These are phyloP conservation scores for Raphanus raphanistrum DNA, from an alignment of 345 rosid genomes.

Conservation along the genomic window DNA sequence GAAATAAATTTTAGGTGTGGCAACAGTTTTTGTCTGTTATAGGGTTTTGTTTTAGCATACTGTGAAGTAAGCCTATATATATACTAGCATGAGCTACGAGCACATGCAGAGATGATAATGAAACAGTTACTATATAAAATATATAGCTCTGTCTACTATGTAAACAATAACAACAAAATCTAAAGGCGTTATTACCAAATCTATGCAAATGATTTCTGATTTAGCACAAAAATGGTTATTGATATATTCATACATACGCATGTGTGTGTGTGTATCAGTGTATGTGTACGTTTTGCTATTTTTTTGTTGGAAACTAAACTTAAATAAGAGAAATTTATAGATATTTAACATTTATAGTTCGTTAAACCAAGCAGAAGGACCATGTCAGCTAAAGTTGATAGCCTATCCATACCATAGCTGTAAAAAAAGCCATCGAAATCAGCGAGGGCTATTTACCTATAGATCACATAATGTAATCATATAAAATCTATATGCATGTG, in stretches of 20 bases:
- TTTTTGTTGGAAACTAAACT: slow-evolving; percentile 3
- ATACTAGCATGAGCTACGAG: not conserved
- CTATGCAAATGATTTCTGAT: not conserved
- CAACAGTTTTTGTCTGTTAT: not conserved
- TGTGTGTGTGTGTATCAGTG: not conserved
- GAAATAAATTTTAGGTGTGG: not conserved
- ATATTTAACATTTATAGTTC: slow-evolving; percentile 17
- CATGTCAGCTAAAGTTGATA: slow-evolving; percentile 31
- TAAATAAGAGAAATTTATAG: not conserved
- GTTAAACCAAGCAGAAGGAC: slow-evolving; percentile 30
- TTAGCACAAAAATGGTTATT: not conserved
- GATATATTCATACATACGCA: not conserved
- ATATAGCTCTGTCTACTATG: not conserved
- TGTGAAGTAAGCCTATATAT: slow-evolving; percentile 3
- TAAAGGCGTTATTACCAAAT: not conserved
- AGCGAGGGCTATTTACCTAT: slow-evolving; percentile 30
- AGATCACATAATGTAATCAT: slow-evolving; percentile 28
- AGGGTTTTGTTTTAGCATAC: not conserved
- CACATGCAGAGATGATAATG: slow-evolving; percentile 11
- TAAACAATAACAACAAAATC: not conserved
- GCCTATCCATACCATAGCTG: slow-evolving; percentile 30
- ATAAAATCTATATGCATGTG: not conserved
- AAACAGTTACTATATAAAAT: not conserved
- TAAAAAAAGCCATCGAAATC: slow-evolving; percentile 30
- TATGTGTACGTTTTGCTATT: not conserved